Percentiles rank a stretch among this genome's conserved stretches.
These are phyloP conservation scores for Russula olivacea DNA, from an alignment of 768 basidiomycete species.

Conservation along the genomic window DNA sequence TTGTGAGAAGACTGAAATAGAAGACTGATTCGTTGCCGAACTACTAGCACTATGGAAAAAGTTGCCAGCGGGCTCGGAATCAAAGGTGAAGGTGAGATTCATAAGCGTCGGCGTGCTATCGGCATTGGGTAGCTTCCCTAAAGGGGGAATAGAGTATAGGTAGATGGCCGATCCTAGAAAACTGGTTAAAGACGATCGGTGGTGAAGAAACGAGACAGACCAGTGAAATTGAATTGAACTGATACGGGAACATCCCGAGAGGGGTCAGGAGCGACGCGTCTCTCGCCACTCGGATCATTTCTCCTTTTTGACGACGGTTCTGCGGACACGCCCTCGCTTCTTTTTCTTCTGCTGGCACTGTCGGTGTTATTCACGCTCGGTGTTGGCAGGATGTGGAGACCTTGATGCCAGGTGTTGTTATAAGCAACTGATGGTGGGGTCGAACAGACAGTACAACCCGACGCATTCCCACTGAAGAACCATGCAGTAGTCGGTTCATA, in stretches of 20 bases:
- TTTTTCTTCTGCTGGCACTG: neutral
- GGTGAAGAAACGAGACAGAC: neutral
- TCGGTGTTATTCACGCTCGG: conserved; percentile 3
- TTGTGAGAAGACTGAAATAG: neutral
- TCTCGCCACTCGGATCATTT: neutral
- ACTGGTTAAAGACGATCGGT: neutral
- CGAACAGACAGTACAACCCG: neutral
- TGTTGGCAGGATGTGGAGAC: neutral
- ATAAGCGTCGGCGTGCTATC: neutral
- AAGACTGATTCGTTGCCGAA: neutral
- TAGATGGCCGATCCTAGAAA: conserved; percentile 44
- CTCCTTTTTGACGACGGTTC: neutral
- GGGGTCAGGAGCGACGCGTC: neutral
- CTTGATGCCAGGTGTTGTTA: conserved; percentile 19
- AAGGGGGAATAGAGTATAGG: conserved; percentile 39
- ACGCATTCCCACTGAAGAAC: neutral
- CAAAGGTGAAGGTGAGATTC: neutral
- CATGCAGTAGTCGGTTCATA: neutral
- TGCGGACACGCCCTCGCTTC: neutral
- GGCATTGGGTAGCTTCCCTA: neutral
- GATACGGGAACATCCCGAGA: conserved; percentile 2
- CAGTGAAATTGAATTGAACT: neutral
- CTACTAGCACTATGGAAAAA: neutral
- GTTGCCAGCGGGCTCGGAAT: neutral
- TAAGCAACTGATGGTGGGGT: neutral